A percentile compares a stretch with the other conserved stretches of the same genome.
phyloP scores from a whole-genome alignment of 2,329 filamentous ascomycete species.

The Pseudogymnoascus sp. region DNA sequence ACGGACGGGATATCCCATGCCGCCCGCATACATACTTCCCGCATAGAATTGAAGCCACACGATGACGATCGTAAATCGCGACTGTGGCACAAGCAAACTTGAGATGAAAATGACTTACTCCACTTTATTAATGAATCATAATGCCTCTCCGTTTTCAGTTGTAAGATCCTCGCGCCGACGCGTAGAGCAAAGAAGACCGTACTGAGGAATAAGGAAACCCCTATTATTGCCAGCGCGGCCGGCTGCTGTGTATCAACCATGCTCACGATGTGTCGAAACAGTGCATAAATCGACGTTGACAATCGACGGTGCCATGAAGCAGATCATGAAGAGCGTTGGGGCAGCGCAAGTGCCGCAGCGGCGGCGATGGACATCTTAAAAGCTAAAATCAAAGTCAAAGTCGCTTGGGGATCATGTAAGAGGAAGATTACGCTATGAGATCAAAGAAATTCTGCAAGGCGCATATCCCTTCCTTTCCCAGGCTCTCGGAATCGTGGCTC shows the following conservation, averaged over 20 bases:
- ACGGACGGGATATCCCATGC: not conserved
- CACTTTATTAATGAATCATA: conserved; percentile 9
- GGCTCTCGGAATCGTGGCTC: conserved; percentile 1
- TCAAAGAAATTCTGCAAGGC: not conserved
- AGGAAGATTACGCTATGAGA: not conserved
- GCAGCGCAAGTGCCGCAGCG: not conserved
- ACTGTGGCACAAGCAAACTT: not conserved
- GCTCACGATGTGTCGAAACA: not conserved
- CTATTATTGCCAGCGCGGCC: conserved; percentile 9
- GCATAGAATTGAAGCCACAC: not conserved
- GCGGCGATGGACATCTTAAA: conserved; percentile 7
- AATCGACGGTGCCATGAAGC: conserved; percentile 6
- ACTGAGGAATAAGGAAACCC: conserved; percentile 1
- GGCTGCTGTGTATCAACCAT: conserved; percentile 12
- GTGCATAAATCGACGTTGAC: conserved; percentile 1
- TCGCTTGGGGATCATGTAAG: not conserved
- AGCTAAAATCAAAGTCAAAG: not conserved
- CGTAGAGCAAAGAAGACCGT: conserved; percentile 7
- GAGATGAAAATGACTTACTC: conserved; percentile 24
- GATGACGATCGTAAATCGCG: not conserved
- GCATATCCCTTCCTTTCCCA: conserved; percentile 4
- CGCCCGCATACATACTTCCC: not conserved
- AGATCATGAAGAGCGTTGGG: not conserved
- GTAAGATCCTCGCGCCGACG: conserved; percentile 6
- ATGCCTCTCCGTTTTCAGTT: not conserved